These are phyloP conservation scores for Aspergillus terreus DNA, from an alignment of 2,329 filamentous ascomycete species.

Conservation along the genomic window DNA sequence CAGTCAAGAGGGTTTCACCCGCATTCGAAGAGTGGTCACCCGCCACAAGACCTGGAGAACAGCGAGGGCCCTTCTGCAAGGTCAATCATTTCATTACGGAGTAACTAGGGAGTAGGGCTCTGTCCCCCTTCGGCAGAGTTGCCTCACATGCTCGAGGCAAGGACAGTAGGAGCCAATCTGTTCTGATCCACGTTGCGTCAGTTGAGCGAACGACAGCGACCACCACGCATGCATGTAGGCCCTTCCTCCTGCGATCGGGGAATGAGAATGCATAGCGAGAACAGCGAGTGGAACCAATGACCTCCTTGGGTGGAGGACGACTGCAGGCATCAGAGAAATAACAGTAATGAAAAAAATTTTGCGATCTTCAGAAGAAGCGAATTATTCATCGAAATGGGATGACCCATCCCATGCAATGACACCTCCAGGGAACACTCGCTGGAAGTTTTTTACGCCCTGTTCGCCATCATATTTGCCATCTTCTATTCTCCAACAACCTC, in stretches of 20 bases:
- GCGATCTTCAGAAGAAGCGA: not conserved
- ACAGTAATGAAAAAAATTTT: not conserved
- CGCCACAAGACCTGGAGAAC: not conserved
- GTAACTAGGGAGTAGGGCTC: not conserved
- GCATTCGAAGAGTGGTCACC: not conserved
- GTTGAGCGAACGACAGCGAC: not conserved
- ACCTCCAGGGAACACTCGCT: no score
- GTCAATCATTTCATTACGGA: not conserved
- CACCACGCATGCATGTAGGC: not conserved
- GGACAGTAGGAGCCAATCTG: not conserved
- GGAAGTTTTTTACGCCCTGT: not conserved
- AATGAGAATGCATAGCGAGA: slow-evolving; percentile 3
- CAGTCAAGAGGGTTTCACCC: not conserved
- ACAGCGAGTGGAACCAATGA: slow-evolving; percentile 2
- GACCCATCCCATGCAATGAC: no score
- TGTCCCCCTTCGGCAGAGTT: not conserved
- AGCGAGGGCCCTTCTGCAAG: not conserved
- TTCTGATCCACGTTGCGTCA: not conserved
- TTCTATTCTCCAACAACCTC: not conserved
- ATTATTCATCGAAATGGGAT: no score
- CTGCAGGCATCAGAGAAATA: not conserved
- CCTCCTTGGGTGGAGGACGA: slow-evolving; percentile 1
- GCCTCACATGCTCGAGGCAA: not conserved
- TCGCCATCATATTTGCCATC: not conserved
- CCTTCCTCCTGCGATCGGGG: not conserved